Base-by-base conservation (phyloP, 768 basidiomycete genomes). In the Xerocomellus chrysenteron region DNA sequence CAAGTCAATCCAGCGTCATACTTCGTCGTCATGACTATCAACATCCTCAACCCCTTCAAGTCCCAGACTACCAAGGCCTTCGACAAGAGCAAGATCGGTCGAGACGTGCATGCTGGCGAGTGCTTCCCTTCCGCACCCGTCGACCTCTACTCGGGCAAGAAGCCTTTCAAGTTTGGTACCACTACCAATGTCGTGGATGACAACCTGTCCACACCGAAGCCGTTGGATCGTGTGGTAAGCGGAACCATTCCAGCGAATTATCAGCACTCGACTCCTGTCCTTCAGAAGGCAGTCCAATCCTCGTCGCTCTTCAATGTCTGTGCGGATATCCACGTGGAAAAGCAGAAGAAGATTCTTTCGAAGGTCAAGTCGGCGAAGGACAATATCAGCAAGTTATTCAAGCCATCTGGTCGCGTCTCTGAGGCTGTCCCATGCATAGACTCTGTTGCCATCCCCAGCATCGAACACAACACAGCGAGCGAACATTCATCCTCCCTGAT, bases 321-420 rank as follows among this genome's bases (percentile, higher is more conserved):
- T 44, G 17, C 26, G 2, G 42, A 51, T 41, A 28, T 42, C 32
- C 54, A n/a, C 7, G 30, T 16, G 13, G 35, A 50, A 24, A 59
- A 49, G 47, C 52, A 61, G 36, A 59, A 40, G 32, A 54, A 36
- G 46, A 36, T 60, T 36, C 7, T 63, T 28, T 55, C 44, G 40
- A 65, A 47, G 41, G 45, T 62, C 43, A 55, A 48, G 43, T 55
- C 30, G 1, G 58, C 52, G 42, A 67, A 58, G 56, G 51, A 43
- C 28, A 58, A 17, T 36, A 53, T 67, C 21, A 14, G 37, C 42
- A 63, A 51, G 47, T 43, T 67, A 35, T 65, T 68, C 50, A 65
- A 49, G 50, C 37, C 36, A 14, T 35, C 44, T 19, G 13, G 40
- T 39, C 52, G 47, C 32, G 32, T 16, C 42, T 37, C 49, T 36